Evolutionary conservation across 305 asterid species (phyloP).

Genomic region (Caryopteris hybrid): DNA sequence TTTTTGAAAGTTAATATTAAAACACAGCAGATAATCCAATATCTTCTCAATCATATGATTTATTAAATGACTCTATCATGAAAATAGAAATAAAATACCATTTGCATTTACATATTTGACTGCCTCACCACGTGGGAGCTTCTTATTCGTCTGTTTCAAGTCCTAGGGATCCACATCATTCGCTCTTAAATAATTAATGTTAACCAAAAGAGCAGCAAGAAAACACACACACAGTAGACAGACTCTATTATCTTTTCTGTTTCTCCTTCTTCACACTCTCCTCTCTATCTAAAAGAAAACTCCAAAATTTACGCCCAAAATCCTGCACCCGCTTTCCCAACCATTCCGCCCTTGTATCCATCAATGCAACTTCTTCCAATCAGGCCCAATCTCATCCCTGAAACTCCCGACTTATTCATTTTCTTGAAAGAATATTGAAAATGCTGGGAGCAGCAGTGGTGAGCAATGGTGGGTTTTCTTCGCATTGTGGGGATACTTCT

Average conservation of each 20-base stretch:
- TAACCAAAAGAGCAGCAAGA: constrained; percentile 10
- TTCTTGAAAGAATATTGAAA: constrained; percentile 1
- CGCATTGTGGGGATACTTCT: constrained; percentile 68
- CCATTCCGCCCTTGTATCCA: constrained; percentile 20
- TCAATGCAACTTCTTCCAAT: constrained; percentile 41
- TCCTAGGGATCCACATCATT: constrained; percentile 43
- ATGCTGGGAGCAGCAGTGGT: constrained; percentile 60
- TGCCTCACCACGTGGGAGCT: constrained; percentile 7
- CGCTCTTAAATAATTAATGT: constrained; percentile 24
- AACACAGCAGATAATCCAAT: too few relatives aligned
- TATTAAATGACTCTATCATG: too few relatives aligned
- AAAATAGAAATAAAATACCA: too few relatives aligned
- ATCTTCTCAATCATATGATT: too few relatives aligned
- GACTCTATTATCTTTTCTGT: constrained; percentile 23
- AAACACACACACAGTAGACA: constrained; percentile 17
- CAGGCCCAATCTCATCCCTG: constrained; percentile 9
- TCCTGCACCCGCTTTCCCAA: constrained; percentile 19
- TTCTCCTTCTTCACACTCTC: constrained; percentile 35
- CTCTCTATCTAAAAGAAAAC: too few relatives aligned
- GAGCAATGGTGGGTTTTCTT: constrained; percentile 51
- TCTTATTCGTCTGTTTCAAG: constrained; percentile 18
- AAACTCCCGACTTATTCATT: too few relatives aligned
- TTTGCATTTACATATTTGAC: neutral
- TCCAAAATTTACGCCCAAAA: constrained; percentile 31
- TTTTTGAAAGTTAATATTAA: too few relatives aligned